Evolutionary conservation across 2,329 filamentous ascomycete species (phyloP), one percentile per base, ranked within the genome.

Genomic region (Nigrospora oryzae): DNA sequence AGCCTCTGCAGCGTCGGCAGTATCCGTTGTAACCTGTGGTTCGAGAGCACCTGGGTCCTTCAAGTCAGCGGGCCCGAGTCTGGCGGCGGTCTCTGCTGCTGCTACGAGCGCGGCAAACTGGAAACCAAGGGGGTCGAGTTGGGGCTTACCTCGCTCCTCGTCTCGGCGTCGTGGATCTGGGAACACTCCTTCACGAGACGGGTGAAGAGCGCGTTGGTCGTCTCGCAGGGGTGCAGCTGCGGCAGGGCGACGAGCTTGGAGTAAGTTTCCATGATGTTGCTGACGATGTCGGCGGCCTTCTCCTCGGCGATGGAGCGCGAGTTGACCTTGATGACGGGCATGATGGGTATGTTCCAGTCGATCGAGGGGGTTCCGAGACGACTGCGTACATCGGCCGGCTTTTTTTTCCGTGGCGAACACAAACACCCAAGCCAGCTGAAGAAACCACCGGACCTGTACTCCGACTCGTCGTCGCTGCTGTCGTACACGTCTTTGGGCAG

Each of bases 1-100:
- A 74, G 55, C 1, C 54, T 38, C 16, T 66, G 63, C 0, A 76
- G 55, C 1, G 60, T 51, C 1, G 62, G 54, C 12, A 67, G 61
- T 6, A 73, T 56, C 0, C 49, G 36, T 7, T 55, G 40, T 12
- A 70, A 50, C 1, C 51, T 51, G 8, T 56, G 49, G 36, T 66
- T 58, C 7, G 45, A 43, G 32, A 70, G 54, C 10, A 69, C 55
- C 64, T 69, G 31, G 41, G 32, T 36, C 34, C 13, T 6, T 14
- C 4, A 16, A 14, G 34, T 36, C 15, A 36, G 34, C 34, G 34
- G 34, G 5, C 12, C 15, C 34, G 11, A 16, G 13, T 36, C 7
- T n/a, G 15, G 34, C 13, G 8, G 34, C 34, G 34, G 34, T 11
- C 2, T 5, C 34, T 36, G 5, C 34, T 36, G 2, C 23, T 28